Conservation (phyloP, 140 eudicot species). For the Cichorium intybus region DNA sequence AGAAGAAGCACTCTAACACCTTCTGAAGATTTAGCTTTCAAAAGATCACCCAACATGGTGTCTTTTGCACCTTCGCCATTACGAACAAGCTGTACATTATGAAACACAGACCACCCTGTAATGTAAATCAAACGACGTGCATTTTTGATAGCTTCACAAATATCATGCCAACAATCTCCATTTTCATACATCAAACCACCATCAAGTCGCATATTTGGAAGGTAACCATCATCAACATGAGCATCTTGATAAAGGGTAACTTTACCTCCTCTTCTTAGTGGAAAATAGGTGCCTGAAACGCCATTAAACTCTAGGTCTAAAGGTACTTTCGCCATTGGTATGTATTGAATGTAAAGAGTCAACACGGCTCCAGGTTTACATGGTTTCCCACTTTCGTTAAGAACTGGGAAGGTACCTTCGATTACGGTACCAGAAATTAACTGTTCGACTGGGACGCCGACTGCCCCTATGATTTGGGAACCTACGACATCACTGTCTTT, state of each 20-base stretch:
- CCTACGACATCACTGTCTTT: conserved; percentile 84
- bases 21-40: conserved; percentile 55
- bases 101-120: conserved; percentile 65
- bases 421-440: conserved; percentile 41
- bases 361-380: conserved; percentile 63
- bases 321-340: conserved; percentile 44
- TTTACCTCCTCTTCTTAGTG: conserved; percentile 56
- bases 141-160: conserved; percentile 48
- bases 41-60: conserved; percentile 45
- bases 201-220: conserved; percentile 43
- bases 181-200: conserved; percentile 36
- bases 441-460: conserved; percentile 65
- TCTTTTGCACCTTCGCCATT: conserved; percentile 31
- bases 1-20: conserved; percentile 67
- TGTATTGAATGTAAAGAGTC: conserved; percentile 61
- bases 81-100: conserved; percentile 52
- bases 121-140: conserved; percentile 65
- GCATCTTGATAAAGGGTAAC: conserved; percentile 78
- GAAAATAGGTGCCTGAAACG: conserved; percentile 52
- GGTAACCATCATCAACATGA: conserved; percentile 47
- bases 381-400: conserved; percentile 49
- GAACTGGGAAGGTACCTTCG: conserved; percentile 67
- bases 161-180: conserved; percentile 59
- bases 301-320: conserved; percentile 41
- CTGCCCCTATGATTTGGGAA: conserved; percentile 71